These are phyloP conservation scores for Drechmeria coniospora DNA, from an alignment of 2,329 filamentous ascomycete species.

Conservation along the genomic window DNA sequence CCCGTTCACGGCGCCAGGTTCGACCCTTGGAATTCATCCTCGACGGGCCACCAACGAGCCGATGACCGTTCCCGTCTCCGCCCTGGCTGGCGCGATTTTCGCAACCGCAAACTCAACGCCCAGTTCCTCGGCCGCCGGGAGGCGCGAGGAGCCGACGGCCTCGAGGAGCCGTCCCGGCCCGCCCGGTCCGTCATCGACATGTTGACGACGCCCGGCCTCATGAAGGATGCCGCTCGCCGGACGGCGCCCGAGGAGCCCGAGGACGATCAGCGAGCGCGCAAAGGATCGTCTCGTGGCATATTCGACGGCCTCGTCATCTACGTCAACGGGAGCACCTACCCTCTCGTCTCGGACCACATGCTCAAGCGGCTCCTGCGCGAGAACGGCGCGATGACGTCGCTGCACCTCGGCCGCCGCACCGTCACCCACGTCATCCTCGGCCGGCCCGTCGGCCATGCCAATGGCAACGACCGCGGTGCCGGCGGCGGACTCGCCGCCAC, in stretches of 20 bases:
- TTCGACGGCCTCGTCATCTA: constrained; percentile 64
- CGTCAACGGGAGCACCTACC: constrained; percentile 76
- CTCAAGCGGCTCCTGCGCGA: constrained; percentile 63
- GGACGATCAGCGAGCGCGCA: too few relatives aligned
- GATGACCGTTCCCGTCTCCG: constrained; percentile 51
- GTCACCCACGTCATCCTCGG: constrained; percentile 83
- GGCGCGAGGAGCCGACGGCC: constrained; percentile 41
- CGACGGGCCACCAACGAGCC: constrained; percentile 64
- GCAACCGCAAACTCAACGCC: constrained; percentile 50
- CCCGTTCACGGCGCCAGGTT: constrained; percentile 31
- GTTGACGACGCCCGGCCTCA: constrained; percentile 26
- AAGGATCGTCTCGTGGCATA: constrained; percentile 27
- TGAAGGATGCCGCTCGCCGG: too few relatives aligned
- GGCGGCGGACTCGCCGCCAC: constrained; percentile 62
- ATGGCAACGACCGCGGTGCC: constrained; percentile 34
- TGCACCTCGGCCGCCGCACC: constrained; percentile 52
- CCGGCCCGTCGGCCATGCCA: constrained; percentile 30
- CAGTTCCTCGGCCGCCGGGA: constrained; percentile 45
- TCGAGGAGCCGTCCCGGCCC: background rate
- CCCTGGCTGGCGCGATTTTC: constrained; percentile 54
- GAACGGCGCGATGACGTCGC: constrained; percentile 58
- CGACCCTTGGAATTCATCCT: constrained; percentile 58
- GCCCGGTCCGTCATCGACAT: constrained; percentile 23
- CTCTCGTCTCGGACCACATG: constrained; percentile 69
- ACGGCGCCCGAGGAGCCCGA: background rate